Conservation (phyloP, 768 basidiomycete species). For the Leucocoprinus sp. region DNA sequence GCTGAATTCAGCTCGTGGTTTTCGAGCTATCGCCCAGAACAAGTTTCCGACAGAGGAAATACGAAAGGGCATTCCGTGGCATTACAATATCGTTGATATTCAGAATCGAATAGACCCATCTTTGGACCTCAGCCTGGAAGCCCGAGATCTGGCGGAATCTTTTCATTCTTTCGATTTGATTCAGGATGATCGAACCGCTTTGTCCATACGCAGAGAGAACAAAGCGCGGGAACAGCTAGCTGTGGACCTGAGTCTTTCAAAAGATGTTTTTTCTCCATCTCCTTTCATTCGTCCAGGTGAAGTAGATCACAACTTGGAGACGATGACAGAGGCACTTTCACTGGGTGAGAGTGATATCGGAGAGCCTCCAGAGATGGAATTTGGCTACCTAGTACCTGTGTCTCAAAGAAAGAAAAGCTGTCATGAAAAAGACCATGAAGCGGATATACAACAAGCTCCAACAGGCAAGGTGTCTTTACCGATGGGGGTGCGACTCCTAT, state of each 20-base stretch:
- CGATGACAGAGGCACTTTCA: slow-evolving; percentile 53
- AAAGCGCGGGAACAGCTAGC: slow-evolving; percentile 54
- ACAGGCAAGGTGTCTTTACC: slow-evolving; percentile 23
- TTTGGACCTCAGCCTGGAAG: slow-evolving; percentile 22
- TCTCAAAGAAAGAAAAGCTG: slow-evolving; percentile 21
- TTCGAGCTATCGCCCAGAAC: slow-evolving; percentile 42
- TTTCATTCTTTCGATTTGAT: slow-evolving; percentile 38
- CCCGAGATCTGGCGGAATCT: slow-evolving; percentile 25
- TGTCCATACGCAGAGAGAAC: slow-evolving; percentile 38
- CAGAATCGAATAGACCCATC: slow-evolving; percentile 35
- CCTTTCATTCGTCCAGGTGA: slow-evolving; percentile 25
- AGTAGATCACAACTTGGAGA: slow-evolving; percentile 33
- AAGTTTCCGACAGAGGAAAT: slow-evolving; percentile 34
- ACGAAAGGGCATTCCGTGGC: slow-evolving; percentile 41
- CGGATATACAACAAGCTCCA: slow-evolving; percentile 8
- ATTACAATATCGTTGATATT: slow-evolving; percentile 37
- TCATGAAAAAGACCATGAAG: slow-evolving; percentile 18
- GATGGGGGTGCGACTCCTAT: slow-evolving; percentile 50
- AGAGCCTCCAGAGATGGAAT: slow-evolving; percentile 49
- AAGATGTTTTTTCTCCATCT: slow-evolving; percentile 44
- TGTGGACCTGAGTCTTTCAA: slow-evolving; percentile 54
- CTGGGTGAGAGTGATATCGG: slow-evolving; percentile 25
- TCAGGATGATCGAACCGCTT: slow-evolving; percentile 26
- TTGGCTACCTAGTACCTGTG: slow-evolving; percentile 54
- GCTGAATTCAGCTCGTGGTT: slow-evolving; percentile 45